phyloP scores from a whole-genome alignment of 1,284 basidiomycete genomes.

The Coniferiporia sulphurascens region DNA sequence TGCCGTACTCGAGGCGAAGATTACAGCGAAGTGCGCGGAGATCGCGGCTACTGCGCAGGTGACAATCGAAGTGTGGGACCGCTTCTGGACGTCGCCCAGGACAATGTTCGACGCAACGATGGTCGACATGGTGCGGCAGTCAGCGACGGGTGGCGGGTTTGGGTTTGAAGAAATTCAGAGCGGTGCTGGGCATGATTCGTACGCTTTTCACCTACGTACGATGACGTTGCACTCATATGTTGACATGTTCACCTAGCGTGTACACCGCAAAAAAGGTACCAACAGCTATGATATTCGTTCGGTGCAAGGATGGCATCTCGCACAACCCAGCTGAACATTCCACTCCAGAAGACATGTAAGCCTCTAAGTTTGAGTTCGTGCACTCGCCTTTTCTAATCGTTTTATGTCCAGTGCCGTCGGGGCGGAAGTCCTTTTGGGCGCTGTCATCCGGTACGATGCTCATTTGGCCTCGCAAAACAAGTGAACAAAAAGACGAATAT shows the following conservation, averaged over 20 bases:
- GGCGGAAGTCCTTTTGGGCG: slow-evolving; percentile 14
- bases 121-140: slow-evolving; percentile 19
- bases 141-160: slow-evolving; percentile 17
- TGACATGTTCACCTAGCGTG: slow-evolving; percentile 16
- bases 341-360: slow-evolving; percentile 22
- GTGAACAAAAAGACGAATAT: not conserved
- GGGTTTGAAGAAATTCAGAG: slow-evolving; percentile 20
- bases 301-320: slow-evolving; percentile 24
- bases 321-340: slow-evolving; percentile 25
- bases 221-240: not conserved
- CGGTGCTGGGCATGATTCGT: slow-evolving; percentile 26
- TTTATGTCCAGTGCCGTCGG: slow-evolving; percentile 5
- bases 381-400: not conserved
- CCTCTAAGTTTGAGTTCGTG: not conserved
- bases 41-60: slow-evolving; percentile 15
- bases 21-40: slow-evolving; percentile 15
- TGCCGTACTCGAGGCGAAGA: slow-evolving; percentile 14
- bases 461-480: slow-evolving; percentile 2
- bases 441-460: slow-evolving; percentile 13
- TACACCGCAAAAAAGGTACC: slow-evolving; percentile 21
- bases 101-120: slow-evolving; percentile 20
- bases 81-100: slow-evolving; percentile 19
- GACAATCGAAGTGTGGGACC: slow-evolving; percentile 19
- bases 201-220: not conserved
- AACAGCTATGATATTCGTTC: slow-evolving; percentile 26